phyloP scores from a whole-genome alignment of 139 green algal species.

The Auxenochlorella pyrenoidosa region DNA sequence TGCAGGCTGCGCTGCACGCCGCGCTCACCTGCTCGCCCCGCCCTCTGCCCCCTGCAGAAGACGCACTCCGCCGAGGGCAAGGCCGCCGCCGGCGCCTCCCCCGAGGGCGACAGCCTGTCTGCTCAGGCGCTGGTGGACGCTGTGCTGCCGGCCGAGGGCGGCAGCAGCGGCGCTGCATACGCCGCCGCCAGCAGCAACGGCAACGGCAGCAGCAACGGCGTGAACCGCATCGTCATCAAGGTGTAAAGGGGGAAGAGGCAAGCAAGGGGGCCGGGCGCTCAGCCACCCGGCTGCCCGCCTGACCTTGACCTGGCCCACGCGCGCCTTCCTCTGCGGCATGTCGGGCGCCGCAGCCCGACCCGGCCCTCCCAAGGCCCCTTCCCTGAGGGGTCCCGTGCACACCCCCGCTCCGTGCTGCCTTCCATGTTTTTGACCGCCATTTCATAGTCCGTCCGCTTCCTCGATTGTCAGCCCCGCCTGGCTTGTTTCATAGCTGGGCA shows the following conservation, averaged over 20 bases:
- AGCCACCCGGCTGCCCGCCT: too few relatives aligned
- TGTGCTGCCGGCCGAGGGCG: background rate
- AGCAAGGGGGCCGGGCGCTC: too few relatives aligned
- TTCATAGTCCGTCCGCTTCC: too few relatives aligned
- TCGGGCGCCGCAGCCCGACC: too few relatives aligned
- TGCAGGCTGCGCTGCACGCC: background rate
- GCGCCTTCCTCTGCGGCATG: too few relatives aligned
- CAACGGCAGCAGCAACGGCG: background rate
- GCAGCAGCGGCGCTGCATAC: background rate
- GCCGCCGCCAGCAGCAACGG: background rate
- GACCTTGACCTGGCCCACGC: too few relatives aligned
- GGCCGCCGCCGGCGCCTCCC: background rate
- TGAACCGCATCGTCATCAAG: slow-evolving; percentile 10
- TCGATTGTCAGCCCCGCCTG: too few relatives aligned
- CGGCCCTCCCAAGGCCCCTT: too few relatives aligned
- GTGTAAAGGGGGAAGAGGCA: background rate
- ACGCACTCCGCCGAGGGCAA: background rate
- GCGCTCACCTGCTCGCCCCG: background rate
- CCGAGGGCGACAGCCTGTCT: background rate
- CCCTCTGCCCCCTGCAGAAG: background rate
- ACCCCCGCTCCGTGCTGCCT: too few relatives aligned
- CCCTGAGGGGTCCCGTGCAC: too few relatives aligned
- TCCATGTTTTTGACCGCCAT: too few relatives aligned
- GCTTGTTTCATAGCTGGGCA: too few relatives aligned
- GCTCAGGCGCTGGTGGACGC: background rate